Evolutionary conservation across 352 stramenopile species (phyloP), one percentile per base, ranked within the genome.

Genomic region (Pythium rhizo-oryzae): DNA sequence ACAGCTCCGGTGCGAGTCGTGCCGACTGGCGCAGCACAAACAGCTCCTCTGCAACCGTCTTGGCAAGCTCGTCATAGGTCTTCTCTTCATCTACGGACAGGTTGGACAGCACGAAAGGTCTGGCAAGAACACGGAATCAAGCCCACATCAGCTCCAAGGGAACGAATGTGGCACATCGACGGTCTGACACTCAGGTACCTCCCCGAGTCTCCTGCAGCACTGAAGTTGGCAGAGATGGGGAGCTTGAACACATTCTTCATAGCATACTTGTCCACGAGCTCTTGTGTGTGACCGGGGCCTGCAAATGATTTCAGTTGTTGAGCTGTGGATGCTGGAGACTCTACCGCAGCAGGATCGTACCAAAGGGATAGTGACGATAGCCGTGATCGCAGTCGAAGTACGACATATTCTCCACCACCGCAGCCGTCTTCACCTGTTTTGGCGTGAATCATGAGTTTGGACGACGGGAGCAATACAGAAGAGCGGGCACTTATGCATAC

Each of bases 361-460:
- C 89, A 53, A 96, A 96, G 15, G 89, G 89, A 37, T 91, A 97
- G 62, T 97, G 90, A 8, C 86, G 84, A 59, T 96, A 76, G 25
- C 85, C 88, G 64, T 94, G 87, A 8, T 80, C 88, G 69, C 92
- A 97, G 64, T 97, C 88, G 61, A 97, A 99, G 66, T 98, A 99
- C 21, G 97, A 92, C 97, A 99, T 99, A 78, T 99, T 99, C 70
- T 99, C 97, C 7, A 99, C 98, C 15, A 99, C 89, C 15, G 97
- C 97, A 8, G 98, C 78, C 9, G 94, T 99, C 58, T 96, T 97
- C 39, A 99, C 95, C 84, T 94, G 54, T 11, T 57, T 47, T 37
- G 7, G 52, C 21, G 25, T 16, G 28, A 8, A 59, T 1, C 53
- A 18, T 16, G 21, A 35, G 19, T 23, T 39, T 18, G 43, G 49